Conservation (phyloP, 2,329 filamentous ascomycete genomes). For the Aspergillus ruber region DNA sequence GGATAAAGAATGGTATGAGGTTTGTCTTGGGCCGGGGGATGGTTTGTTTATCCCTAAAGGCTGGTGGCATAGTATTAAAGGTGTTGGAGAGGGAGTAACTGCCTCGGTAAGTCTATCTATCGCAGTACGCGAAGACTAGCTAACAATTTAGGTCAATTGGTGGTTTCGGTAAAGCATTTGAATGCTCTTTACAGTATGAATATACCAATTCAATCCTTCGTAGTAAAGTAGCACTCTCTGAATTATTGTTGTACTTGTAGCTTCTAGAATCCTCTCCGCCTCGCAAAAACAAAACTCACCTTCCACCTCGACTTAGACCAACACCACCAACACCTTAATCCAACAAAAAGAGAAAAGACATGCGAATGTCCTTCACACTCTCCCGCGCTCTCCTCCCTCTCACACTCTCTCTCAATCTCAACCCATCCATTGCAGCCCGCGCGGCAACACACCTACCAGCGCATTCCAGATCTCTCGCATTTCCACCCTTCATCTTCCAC, state of each 20-base stretch:
- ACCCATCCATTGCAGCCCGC: slow-evolving; percentile 13
- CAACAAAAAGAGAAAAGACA: slow-evolving; percentile 6
- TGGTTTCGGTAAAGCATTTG: slow-evolving; percentile 58
- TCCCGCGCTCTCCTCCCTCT: slow-evolving; percentile 23
- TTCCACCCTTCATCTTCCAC: slow-evolving; percentile 20
- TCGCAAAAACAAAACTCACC: background rate
- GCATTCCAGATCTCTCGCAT: slow-evolving; percentile 4
- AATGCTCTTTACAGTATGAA: background rate
- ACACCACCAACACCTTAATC: background rate
- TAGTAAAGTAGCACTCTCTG: background rate
- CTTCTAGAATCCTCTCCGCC: slow-evolving; percentile 14
- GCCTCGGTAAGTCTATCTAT: slow-evolving; percentile 45
- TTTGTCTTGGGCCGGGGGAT: slow-evolving; percentile 58
- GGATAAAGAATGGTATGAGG: slow-evolving; percentile 41
- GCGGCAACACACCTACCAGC: slow-evolving; percentile 8
- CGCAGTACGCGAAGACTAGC: background rate
- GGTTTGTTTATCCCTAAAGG: slow-evolving; percentile 71
- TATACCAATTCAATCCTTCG: background rate
- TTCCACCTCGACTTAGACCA: background rate
- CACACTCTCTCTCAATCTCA: slow-evolving; percentile 14
- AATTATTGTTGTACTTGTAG: background rate
- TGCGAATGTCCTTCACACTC: slow-evolving; percentile 22
- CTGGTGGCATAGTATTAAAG: slow-evolving; percentile 82
- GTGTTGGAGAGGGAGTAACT: slow-evolving; percentile 52
- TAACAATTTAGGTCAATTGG: slow-evolving; percentile 58